A percentile compares a stretch with the other conserved stretches of the same genome.
Evolutionary conservation across 768 basidiomycete species (phyloP).

Genomic region (Grammothele lineata): DNA sequence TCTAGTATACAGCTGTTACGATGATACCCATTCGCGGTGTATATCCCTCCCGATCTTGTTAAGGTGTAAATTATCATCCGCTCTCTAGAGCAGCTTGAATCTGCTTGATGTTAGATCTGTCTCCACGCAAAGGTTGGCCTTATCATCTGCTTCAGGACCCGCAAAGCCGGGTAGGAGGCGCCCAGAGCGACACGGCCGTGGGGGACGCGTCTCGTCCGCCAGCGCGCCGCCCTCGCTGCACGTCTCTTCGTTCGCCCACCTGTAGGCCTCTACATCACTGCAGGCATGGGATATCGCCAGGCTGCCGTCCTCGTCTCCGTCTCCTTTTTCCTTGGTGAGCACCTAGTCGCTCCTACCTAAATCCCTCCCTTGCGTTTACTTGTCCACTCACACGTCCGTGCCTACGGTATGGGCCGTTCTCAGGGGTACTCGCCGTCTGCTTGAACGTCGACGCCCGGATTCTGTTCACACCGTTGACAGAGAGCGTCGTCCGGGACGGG

Average conservation of each 20-base stretch:
- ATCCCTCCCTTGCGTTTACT: constrained; percentile 6
- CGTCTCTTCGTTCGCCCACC: not conserved
- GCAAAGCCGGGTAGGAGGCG: no score
- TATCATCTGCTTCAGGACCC: no score
- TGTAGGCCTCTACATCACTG: not conserved
- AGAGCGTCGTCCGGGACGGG: constrained; percentile 66
- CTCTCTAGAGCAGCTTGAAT: not conserved
- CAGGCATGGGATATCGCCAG: constrained; percentile 84
- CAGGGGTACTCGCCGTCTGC: constrained; percentile 81
- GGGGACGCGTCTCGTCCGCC: not conserved
- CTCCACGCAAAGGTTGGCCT: no score
- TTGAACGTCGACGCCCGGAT: constrained; percentile 86
- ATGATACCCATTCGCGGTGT: constrained; percentile 15
- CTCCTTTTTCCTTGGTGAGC: constrained; percentile 89
- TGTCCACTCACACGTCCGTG: not conserved
- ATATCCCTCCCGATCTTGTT: constrained; percentile 10
- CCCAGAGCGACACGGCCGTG: no score
- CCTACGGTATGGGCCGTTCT: not conserved
- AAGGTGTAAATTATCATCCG: constrained; percentile 10
- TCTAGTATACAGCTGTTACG: constrained; percentile 15
- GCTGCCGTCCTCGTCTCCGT: constrained; percentile 84
- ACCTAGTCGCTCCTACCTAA: constrained; percentile 29
- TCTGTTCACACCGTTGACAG: constrained; percentile 64
- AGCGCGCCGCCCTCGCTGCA: not conserved
- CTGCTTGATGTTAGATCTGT: no score